Percentiles rank a stretch among this genome's conserved stretches.
Conservation (phyloP, 2,329 filamentous ascomycete species). For the Neodidymelliopsis sp. region DNA sequence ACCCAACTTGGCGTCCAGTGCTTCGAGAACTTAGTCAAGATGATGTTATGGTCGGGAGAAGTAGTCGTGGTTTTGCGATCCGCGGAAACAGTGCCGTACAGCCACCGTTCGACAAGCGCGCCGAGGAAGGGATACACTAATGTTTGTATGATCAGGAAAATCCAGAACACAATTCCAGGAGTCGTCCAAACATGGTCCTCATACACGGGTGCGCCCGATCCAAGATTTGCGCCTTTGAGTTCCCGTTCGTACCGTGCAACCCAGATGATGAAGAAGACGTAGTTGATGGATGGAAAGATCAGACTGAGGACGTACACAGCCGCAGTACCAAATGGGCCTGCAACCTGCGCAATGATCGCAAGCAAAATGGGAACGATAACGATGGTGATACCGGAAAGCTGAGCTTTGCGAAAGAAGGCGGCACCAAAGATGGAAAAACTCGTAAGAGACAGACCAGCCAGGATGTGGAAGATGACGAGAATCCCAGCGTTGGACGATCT, state of each 20-base stretch:
- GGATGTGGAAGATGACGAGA: conserved; percentile 68
- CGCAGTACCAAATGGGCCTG: conserved; percentile 67
- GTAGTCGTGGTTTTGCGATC: conserved; percentile 54
- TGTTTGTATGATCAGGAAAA: conserved; percentile 80
- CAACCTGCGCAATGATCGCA: conserved; percentile 81
- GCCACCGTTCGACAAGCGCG: conserved; percentile 72
- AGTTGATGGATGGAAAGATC: conserved; percentile 87
- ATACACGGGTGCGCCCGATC: conserved; percentile 63
- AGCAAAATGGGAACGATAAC: conserved; percentile 77
- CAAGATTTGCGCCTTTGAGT: conserved; percentile 66
- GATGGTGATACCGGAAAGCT: conserved; percentile 83
- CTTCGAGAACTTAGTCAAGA: conserved; percentile 78
- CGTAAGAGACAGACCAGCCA: conserved; percentile 77
- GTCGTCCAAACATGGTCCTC: conserved; percentile 63
- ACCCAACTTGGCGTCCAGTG: conserved; percentile 74
- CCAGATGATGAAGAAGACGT: conserved; percentile 80
- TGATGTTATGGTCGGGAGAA: conserved; percentile 64
- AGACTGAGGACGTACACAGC: conserved; percentile 74
- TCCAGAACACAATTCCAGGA: conserved; percentile 77
- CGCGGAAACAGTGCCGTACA: conserved; percentile 77
- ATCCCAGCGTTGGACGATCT: conserved; percentile 53
- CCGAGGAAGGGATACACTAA: conserved; percentile 79
- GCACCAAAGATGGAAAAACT: conserved; percentile 84
- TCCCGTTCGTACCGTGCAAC: conserved; percentile 79
- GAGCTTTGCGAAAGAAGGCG: conserved; percentile 84